Evolutionary conservation across 1,284 basidiomycete species (phyloP), one percentile per base, ranked within the genome.

Genomic region (Wolfiporia cocos): DNA sequence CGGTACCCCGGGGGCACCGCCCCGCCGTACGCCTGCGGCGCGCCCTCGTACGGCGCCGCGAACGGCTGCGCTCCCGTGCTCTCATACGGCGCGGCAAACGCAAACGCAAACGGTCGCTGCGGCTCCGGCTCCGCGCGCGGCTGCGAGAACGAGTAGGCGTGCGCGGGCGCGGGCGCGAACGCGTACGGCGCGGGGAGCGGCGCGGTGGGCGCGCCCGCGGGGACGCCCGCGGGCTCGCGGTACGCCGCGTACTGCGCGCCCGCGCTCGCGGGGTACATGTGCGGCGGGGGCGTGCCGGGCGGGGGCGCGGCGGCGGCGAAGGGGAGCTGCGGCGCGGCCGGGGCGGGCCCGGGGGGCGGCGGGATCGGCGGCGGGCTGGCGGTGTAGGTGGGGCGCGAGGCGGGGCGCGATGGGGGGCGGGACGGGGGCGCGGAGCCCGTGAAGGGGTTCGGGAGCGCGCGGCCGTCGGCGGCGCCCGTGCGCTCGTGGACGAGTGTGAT

Each of bases 1-100:
- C 31, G 41, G 39, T 45, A 45, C 21, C 34, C 38, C 17, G 39
- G 44, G 17, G 44, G 44, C 29, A 41, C 34, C 26, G 44, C 31
- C 19, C 43, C 39, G 17, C 37, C 37, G 37, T 44, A 33, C n/a
- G 31, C 34, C 33, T 35, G 37, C 35, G 35, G 33, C 41, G 41
- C 20, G 34, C 34, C 37, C 30, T 37, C 36, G 37, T 43, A 43
- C 30, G 42, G n/a, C 14, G 26, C 26, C 26, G 7, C 26, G 26
- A 14, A 37, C 34, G 34, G 34, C 29, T 37, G 31, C 19, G 17
- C 24, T 6, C 30, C 31, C 19, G 39, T 40, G 39, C 15, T 22
- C 23, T 38, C 22, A 20, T 18, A 14, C 26, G 20, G 34, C 34
- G 23, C 21, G 35, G 14, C 35, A 37, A 22, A 23, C 5, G 9